Conservation (phyloP, 1,139 yeast species). For the Candida sanyaensis region DNA sequence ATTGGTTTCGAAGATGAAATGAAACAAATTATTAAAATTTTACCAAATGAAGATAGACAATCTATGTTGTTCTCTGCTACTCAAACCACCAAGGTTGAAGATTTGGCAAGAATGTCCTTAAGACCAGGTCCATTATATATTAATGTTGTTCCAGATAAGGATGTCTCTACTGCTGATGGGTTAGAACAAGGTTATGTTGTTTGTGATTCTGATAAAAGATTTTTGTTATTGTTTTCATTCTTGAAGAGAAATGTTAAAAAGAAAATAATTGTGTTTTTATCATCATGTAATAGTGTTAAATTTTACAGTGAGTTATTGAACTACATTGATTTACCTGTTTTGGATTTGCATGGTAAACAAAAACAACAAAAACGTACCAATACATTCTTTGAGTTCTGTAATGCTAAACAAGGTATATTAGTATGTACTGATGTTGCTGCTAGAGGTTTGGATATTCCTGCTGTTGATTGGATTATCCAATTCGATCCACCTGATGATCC, state of each 20-base stretch:
- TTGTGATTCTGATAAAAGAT: slow-evolving; percentile 94
- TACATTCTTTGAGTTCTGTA: slow-evolving; percentile 96
- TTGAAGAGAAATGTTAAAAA: slow-evolving; percentile 88
- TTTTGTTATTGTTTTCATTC: slow-evolving; percentile 85
- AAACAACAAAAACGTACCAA: slow-evolving; percentile 98
- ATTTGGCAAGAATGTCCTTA: slow-evolving; percentile 92
- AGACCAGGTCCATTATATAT: slow-evolving; percentile 95
- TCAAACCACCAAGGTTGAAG: slow-evolving; percentile 98
- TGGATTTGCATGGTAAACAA: slow-evolving; percentile 96
- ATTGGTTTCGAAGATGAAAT: slow-evolving; percentile 98
- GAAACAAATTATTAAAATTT: slow-evolving; percentile 91
- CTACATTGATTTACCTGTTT: slow-evolving; percentile 93
- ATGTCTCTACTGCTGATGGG: slow-evolving; percentile 91
- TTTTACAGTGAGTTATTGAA: slow-evolving; percentile 92
- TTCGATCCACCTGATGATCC: slow-evolving; percentile 99
- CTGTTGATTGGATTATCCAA: slow-evolving; percentile 97
- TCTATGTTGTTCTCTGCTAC: slow-evolving; percentile 98
- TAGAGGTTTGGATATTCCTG: slow-evolving; percentile 95
- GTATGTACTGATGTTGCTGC: slow-evolving; percentile 98
- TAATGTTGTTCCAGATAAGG: slow-evolving; percentile 85
- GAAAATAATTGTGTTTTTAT: slow-evolving; percentile 86
- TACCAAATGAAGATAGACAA: slow-evolving; percentile 94
- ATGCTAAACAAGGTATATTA: slow-evolving; percentile 90
- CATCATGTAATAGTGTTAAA: slow-evolving; percentile 96
- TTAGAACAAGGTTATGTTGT: slow-evolving; percentile 98